Evolutionary conservation across 495 filamentous ascomycete genomes (phyloP), one percentile per base, ranked within the genome.

Genomic region (Stereocaulon alpinum): DNA sequence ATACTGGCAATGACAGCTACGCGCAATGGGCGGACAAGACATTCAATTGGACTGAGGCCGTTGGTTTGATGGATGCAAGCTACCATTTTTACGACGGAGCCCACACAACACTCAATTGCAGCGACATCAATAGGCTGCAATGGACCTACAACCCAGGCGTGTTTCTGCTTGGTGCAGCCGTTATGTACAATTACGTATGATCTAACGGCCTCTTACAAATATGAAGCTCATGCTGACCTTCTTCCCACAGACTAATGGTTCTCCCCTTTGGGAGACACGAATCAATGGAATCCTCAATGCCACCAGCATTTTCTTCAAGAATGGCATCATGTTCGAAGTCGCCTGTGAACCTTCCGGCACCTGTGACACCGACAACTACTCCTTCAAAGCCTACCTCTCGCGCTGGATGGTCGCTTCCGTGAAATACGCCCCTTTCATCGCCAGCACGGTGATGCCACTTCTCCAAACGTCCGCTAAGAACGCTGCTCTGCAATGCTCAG

Each of bases 321-420:
- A 76, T 65, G 66, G 74, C 45, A 75, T 86, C 47, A 85, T 88
- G 72, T 82, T 74, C 55, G 88, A 91, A 68, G 73, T 80, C n/a
- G 77, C 81, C 34, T 86, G 82, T 61, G 83, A 86, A 58, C 70
- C 74, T 0, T 71, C 74, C 54, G 68, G 75, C 47, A 80, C 71
- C 9, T 90, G 87, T 72, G 82, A 86, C 63, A 80, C 82, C 42
- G 88, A 93, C 66, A 87, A 91, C 74, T 78, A 79, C 44, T 87
- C 84, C 42, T 95, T 91, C 82, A 95, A 93, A 72, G 87, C 87
- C 40, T 94, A 91, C 72, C 75, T 92, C 17, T 75, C 87, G 24
- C 86, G 90, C 27, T 95, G 88, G 86, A 79, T 95, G 71, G 82
- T 82, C n/a, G 73, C 75, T 6, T 78, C 81, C 4, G 84, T 85